Evolutionary conservation across 352 stramenopile genomes (phyloP).

Genomic region (Paralagenidium karlingii): DNA sequence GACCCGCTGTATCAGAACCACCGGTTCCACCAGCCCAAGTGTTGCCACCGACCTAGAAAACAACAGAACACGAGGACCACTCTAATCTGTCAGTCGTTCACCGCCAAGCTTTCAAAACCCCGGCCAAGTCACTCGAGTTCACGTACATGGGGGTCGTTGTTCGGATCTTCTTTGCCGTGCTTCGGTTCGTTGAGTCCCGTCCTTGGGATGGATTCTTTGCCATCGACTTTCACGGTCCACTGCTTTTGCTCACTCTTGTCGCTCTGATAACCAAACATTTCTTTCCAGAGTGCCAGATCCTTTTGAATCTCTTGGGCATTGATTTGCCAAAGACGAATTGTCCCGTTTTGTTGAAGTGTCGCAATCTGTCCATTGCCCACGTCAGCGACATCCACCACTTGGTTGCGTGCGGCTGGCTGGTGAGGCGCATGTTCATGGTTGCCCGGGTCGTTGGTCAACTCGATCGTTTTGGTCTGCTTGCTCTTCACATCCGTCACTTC

Average conservation of each 20-base stretch:
- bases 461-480: no score
- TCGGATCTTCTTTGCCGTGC: conserved; percentile 88
- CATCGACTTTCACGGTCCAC: conserved; percentile 29
- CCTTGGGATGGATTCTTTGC: conserved; percentile 36
- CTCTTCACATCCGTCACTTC: no score
- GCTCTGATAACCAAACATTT: conserved; percentile 36
- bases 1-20: conserved; percentile 85
- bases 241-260: neutral
- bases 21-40: conserved; percentile 90
- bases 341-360: conserved; percentile 44
- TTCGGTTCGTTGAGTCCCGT: conserved; percentile 79
- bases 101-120: no score
- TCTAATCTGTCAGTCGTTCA: neutral
- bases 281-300: conserved; percentile 39
- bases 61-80: neutral
- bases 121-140: no score
- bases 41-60: conserved; percentile 83
- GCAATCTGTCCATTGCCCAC: conserved; percentile 22
- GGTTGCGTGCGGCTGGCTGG: no score
- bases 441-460: no score
- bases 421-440: no score
- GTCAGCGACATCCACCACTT: conserved; percentile 20
- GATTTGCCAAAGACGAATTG: conserved; percentile 47
- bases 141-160: conserved; percentile 90
- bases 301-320: conserved; percentile 25